Base-by-base conservation (phyloP, 2,329 filamentous ascomycete genomes). In the Xylariomycetidae sp. region DNA sequence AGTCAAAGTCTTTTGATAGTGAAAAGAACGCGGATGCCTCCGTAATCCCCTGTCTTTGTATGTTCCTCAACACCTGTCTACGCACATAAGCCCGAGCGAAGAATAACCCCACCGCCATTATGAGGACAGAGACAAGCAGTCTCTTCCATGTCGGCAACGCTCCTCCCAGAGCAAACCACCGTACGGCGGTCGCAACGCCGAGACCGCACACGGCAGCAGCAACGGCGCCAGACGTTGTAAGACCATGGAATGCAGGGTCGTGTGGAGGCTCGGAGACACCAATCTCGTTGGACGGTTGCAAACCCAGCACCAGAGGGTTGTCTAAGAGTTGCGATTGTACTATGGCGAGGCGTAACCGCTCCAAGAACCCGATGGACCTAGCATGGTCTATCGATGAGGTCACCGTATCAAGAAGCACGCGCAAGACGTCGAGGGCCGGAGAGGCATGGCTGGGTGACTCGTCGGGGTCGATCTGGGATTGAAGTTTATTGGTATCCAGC, bases 291-390 rank as follows among this genome's bases (percentile, higher is more conserved):
- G 42, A 36, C 10, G 45, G 32, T 32, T 53, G 48, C 14, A 46
- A 45, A 6, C 53, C 50, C 22, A 53, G 33, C n/a, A 48, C 41
- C 30, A 56, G 45, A n/a, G 54, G 50, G 30, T 56, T 51, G 18
- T 57, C 52, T 22, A 56, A 32, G 16, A 58, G 50, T 25, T 57
- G 53, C 19, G 55, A 58, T 30, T 57, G 53, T 16, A 56, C 45
- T 30, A 57, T 56, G 27, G 51, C 49, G 27, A 56, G 53, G 9
- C 54, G 53, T n/a, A 58, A 45, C 16, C 54, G 49, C 42, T 58
- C 55, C 34, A 58, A 46, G 36, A 57, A 57, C 12, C 48, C 51
- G 36, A 51, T 50, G 25, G 53, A 53, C 17, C 50, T 46, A 16
- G 49, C 44, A 40, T 51, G 51, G 30, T 57, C 53, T 36, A 57